Base-by-base conservation (phyloP, 768 basidiomycete species). In the Sporobolomyces phaffii region DNA sequence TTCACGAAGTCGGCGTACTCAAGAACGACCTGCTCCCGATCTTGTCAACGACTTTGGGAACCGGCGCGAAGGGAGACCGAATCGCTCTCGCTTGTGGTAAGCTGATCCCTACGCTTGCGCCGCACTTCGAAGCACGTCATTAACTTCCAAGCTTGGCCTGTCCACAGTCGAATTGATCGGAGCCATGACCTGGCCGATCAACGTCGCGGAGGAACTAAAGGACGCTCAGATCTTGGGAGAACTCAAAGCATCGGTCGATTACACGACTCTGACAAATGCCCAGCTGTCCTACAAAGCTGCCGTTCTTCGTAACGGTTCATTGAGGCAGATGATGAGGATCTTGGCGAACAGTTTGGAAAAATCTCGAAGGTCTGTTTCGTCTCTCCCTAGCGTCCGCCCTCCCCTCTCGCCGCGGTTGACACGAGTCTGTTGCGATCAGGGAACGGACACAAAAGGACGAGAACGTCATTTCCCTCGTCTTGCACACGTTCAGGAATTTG, bases 151-250 rank as follows among this genome's bases (percentile, higher is more conserved):
- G n/a, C n/a, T n/a, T n/a, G n/a, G n/a, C n/a, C n/a, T n/a, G n/a
- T n/a, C n/a, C n/a, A n/a, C 69, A 80, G 80, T 86, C 11, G 96
- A 98, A 76, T 81, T 99, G 28, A 86, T 98, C 76, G 89, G 91
- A 0, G 92, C 93, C 0, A 90, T 99, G 89, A 98, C 94, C 2
- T 99, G 96, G 96, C 96, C 96, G 1, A 94, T 99, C 60, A 90
- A 98, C 77, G 81, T 98, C 69, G 89, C 91, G 1, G 89, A 90
- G 74, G 96, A 98, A 78, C 81, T 99, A 69, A 89, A 88, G 73
- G 96, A 98, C 75, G 84, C 97, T 60, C 87, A 88, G 75, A 76
- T 79, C 38, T 89, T 91, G 48, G 89, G 87, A 43, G 90, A 69
- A 54, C 63, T 72, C 17, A 65, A 61, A 29, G 36, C 41, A 22